A percentile compares a stretch with the other conserved stretches of the same genome.
Evolutionary conservation across 2,329 filamentous ascomycete species (phyloP).

Genomic region (Rachicladosporium sp.): DNA sequence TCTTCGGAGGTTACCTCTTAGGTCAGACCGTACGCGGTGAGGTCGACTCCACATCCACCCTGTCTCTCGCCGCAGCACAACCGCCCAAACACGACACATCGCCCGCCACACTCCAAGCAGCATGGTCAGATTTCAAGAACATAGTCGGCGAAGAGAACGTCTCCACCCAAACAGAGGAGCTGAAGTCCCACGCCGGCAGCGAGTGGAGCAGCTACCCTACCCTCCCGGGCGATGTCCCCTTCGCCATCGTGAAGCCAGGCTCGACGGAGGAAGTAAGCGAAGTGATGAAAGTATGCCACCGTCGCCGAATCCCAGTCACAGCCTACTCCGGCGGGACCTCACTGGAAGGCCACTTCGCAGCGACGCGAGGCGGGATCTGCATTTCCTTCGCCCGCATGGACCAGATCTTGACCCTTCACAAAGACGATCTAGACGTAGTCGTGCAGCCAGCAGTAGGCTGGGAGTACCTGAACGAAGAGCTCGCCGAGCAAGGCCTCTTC

Average conservation of each 20-base stretch:
- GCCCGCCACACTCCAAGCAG: conserved; percentile 47
- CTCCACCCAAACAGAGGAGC: conserved; percentile 43
- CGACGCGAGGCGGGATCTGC: conserved; percentile 71
- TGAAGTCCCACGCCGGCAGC: conserved; percentile 46
- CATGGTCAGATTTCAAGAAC: conserved; percentile 50
- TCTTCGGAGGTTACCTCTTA: conserved; percentile 43
- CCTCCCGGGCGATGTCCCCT: conserved; percentile 32
- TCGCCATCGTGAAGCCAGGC: conserved; percentile 60
- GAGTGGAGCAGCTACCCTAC: conserved; percentile 48
- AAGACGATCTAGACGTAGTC: conserved; percentile 50
- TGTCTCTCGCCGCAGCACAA: conserved; percentile 35
- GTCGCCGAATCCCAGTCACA: conserved; percentile 69
- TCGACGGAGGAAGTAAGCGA: conserved; percentile 73
- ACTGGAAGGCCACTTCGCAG: conserved; percentile 77
- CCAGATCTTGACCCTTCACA: conserved; percentile 63
- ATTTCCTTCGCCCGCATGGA: conserved; percentile 82
- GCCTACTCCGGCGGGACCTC: conserved; percentile 81
- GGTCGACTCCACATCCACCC: conserved; percentile 41
- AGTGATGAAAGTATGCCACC: conserved; percentile 81
- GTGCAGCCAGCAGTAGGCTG: conserved; percentile 62
- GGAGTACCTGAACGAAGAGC: conserved; percentile 70
- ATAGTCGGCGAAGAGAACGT: conserved; percentile 52
- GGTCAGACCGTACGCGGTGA: conserved; percentile 37
- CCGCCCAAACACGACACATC: conserved; percentile 44
- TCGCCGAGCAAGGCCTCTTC: conserved; percentile 63